Percentiles rank a stretch among this genome's conserved stretches.
Evolutionary conservation across 345 rosid genomes (phyloP).

Genomic region (Angophora floribunda): DNA sequence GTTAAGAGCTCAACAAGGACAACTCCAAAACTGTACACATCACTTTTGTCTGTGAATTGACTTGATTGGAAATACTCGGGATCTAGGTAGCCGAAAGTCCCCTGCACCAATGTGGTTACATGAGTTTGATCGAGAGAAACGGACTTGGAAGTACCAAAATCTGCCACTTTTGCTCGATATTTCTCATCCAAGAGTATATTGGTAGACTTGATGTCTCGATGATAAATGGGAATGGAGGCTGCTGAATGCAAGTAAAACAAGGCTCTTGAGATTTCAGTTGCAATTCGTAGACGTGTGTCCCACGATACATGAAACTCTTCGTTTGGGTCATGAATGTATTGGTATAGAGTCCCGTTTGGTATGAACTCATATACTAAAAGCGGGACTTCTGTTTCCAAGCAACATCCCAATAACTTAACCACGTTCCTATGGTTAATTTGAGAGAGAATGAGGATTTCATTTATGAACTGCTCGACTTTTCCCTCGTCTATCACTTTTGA

Average conservation of each 20-base stretch:
- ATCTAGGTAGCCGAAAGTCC: background rate
- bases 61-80: background rate
- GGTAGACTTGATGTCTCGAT: background rate
- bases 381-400: background rate
- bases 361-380: background rate
- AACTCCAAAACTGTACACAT: background rate
- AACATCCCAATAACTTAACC: background rate
- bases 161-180: background rate
- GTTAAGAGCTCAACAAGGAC: background rate
- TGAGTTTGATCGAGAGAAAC: background rate
- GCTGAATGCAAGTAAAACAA: constrained; percentile 1
- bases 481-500: background rate
- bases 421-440: background rate
- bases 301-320: background rate
- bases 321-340: background rate
- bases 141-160: background rate
- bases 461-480: background rate
- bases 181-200: background rate
- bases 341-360: background rate
- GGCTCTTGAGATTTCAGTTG: background rate
- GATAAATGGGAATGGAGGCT: background rate
- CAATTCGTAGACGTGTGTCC: background rate
- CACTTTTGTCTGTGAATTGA: background rate
- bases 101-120: background rate
- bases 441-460: background rate